Conservation (phyloP, 2,329 filamentous ascomycete genomes). For the Fusarium torreyae region DNA sequence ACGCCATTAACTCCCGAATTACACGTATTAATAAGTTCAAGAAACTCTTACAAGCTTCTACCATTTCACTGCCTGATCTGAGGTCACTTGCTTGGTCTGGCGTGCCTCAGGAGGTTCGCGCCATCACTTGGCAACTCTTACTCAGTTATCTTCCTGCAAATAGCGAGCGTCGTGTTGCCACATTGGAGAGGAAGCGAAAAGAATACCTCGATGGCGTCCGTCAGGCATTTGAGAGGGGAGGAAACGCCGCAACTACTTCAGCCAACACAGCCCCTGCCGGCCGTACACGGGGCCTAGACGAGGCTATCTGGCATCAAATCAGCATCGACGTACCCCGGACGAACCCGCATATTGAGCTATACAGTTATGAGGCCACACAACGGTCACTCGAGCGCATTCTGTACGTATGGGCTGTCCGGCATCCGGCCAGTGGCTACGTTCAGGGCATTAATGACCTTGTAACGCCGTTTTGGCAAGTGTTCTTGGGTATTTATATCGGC, state of each 20-base stretch:
- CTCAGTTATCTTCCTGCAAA: constrained; percentile 97
- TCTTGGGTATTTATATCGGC: constrained; percentile 94
- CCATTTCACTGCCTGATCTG: constrained; percentile 87
- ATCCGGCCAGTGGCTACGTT: constrained; percentile 97
- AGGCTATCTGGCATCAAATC: constrained; percentile 99
- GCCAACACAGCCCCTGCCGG: constrained; percentile 57
- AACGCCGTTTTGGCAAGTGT: constrained; percentile 98
- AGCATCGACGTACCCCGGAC: constrained; percentile 98
- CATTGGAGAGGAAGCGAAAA: constrained; percentile 93
- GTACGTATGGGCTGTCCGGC: constrained; percentile 97
- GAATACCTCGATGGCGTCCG: constrained; percentile 95
- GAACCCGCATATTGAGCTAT: constrained; percentile 95
- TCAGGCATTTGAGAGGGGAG: constrained; percentile 78
- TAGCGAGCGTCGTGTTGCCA: constrained; percentile 90
- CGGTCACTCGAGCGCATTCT: constrained; percentile 93
- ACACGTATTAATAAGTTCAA: constrained; percentile 99
- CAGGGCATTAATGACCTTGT: constrained; percentile 99
- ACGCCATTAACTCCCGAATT: constrained; percentile 88
- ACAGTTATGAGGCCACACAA: constrained; percentile 96
- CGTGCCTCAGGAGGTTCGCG: constrained; percentile 92
- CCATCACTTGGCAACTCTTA: constrained; percentile 98
- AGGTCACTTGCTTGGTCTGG: constrained; percentile 93
- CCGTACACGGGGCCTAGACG: constrained; percentile 81
- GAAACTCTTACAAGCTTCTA: constrained; percentile 91
- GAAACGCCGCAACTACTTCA: constrained; percentile 64